These are phyloP conservation scores for Ziziphus jujuba DNA, from an alignment of 306 rosid genomes.

Conservation along the genomic window DNA sequence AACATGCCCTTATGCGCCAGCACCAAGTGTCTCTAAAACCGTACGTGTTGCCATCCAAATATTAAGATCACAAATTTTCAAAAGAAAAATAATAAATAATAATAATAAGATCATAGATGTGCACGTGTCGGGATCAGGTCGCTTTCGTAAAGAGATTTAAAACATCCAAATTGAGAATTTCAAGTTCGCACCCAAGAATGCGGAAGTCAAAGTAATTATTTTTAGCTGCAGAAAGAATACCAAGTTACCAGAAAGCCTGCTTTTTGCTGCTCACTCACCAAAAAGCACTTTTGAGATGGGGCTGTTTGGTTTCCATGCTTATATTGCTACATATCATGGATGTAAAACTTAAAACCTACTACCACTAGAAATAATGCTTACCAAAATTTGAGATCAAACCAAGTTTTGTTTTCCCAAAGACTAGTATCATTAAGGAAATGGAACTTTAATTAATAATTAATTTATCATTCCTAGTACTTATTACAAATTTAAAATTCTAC, in stretches of 20 bases:
- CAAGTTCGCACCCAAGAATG: constrained; percentile 6
- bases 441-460: no score
- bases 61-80: not conserved
- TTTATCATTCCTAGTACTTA: no score
- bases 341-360: no score
- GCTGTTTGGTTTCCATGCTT: not conserved
- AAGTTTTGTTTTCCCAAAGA: no score
- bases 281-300: not conserved
- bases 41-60: not conserved
- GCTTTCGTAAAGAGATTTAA: not conserved
- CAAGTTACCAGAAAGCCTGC: no score
- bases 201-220: constrained; percentile 9
- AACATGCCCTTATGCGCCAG: not conserved
- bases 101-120: no score
- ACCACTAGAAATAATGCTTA: no score
- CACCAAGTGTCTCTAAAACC: not conserved
- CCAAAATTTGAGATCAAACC: no score
- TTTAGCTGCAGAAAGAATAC: not conserved
- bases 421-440: no score
- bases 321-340: not conserved
- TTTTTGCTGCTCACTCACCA: not conserved
- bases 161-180: not conserved
- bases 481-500: no score
- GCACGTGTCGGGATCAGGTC: constrained; percentile 5
- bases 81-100: no score